Evolutionary conservation across 495 filamentous ascomycete species (phyloP), one percentile per base, ranked within the genome.

Genomic region (Penicillium angulare): DNA sequence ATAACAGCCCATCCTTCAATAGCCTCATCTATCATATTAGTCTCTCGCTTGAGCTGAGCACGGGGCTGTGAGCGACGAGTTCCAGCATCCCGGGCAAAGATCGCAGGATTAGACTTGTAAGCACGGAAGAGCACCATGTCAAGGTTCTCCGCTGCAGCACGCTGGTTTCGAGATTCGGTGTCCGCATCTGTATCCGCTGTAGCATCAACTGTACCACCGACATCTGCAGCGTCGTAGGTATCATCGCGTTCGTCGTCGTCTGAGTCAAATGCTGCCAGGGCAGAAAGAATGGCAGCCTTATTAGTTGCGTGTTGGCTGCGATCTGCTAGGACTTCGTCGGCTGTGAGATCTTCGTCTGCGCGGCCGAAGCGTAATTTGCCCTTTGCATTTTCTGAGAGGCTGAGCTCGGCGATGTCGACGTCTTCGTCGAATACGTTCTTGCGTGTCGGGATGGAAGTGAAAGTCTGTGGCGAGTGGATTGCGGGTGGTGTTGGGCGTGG

Each of bases 171-270:
- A 22, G 50, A 61, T 36, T 76, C 67, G 35, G 66, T 65, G 13
- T 69, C 66, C 12, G 64, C 58, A 17, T 75, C 75, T 20, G 64
- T 61, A 40, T 73, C 72, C n/a, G n/a, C n/a, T 27, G 67, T 65
- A 45, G 72, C 66, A 48, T 95, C 88, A 8, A 96, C 82, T 3
- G 88, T 88, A 9, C 92, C 89, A 47, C 93, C 93, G 5, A 97
- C 90, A 57, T 97, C 93, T 33, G 80, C 87, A 7, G 84, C 79
- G 58, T 98, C 93, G 68, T 98, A 98, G 2, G 93, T 97, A 62
- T 98, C 93, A 69, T 98, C 93, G 27, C 90, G 85, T 71, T 98
- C 93, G 69, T 98, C 93, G 61, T 97, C 92, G 56, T 96, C 93
- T 0, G 85, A 85, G 72, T 97, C 92, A 60, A 97, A 96, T 5